These are phyloP conservation scores for Lentinus brumalis DNA, from an alignment of 768 basidiomycete species.

Conservation along the genomic window DNA sequence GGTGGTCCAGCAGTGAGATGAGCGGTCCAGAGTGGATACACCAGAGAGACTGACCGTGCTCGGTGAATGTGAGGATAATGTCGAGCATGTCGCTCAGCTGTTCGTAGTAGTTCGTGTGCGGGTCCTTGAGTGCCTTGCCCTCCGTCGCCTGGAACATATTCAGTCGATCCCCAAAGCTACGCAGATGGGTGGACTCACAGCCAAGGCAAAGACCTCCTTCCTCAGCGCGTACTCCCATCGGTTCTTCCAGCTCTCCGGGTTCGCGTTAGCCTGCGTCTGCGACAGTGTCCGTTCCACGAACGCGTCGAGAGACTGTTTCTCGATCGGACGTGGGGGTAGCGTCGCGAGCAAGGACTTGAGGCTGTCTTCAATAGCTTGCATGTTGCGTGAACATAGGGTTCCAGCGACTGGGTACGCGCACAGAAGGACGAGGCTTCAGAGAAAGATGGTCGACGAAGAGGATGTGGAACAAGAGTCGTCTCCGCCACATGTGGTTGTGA, in stretches of 20 bases:
- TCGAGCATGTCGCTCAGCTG: conserved; percentile 66
- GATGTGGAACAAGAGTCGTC: too few relatives aligned
- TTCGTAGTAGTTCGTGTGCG: conserved; percentile 58
- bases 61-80: conserved; percentile 73
- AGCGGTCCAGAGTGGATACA: neutral
- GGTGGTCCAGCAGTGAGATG: conserved; percentile 4
- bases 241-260: conserved; percentile 62
- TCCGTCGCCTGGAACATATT: conserved; percentile 55
- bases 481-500: too few relatives aligned
- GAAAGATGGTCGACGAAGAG: too few relatives aligned
- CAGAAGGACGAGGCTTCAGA: too few relatives aligned
- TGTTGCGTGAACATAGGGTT: conserved; percentile 20
- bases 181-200: conserved; percentile 49
- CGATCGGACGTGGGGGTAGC: conserved; percentile 53
- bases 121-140: conserved; percentile 60
- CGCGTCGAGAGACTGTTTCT: conserved; percentile 48
- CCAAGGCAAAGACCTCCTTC: conserved; percentile 70
- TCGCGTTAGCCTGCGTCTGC: conserved; percentile 41
- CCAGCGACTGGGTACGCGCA: neutral
- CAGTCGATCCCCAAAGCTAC: neutral
- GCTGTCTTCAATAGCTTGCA: conserved; percentile 55
- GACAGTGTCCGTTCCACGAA: conserved; percentile 49
- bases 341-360: conserved; percentile 53
- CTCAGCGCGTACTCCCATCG: conserved; percentile 77
- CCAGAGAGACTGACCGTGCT: conserved; percentile 55